Percentiles rank a stretch among this genome's conserved stretches.
Conservation (phyloP, 495 filamentous ascomycete genomes). For the Neurospora sp. region DNA sequence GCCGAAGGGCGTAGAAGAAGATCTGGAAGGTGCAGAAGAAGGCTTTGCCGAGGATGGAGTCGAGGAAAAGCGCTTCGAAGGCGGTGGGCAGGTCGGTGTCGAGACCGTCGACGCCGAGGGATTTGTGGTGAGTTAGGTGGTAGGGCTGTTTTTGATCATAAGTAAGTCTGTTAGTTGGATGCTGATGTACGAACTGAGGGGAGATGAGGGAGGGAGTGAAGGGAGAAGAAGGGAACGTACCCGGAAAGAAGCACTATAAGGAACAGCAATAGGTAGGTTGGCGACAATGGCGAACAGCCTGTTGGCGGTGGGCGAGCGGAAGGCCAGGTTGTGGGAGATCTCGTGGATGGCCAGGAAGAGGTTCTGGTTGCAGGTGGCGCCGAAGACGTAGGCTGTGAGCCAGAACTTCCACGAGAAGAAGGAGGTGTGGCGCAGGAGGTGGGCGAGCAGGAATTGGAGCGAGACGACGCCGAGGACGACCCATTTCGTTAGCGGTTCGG, state of each 20-base stretch:
- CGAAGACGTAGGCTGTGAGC: conserved; percentile 80
- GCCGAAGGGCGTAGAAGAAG: conserved; percentile 97
- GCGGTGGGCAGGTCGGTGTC: conserved; percentile 94
- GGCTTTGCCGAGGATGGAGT: conserved; percentile 93
- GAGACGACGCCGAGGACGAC: conserved; percentile 76
- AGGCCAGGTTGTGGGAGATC: conserved; percentile 96
- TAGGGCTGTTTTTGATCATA: conserved; percentile 53
- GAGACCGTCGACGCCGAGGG: conserved; percentile 89
- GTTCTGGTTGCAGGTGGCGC: conserved; percentile 96
- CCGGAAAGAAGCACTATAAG: conserved; percentile 93
- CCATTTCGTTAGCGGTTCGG: conserved; percentile 92
- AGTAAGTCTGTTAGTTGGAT: not conserved
- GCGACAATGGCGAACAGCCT: conserved; percentile 81
- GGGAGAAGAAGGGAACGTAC: conserved; percentile 31
- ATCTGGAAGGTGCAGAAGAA: conserved; percentile 99
- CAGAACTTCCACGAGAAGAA: conserved; percentile 79
- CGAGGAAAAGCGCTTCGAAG: conserved; percentile 84
- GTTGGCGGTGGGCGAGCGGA: conserved; percentile 75
- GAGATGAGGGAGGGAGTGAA: too few relatives aligned
- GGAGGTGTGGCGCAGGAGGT: conserved; percentile 65
- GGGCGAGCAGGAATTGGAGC: conserved; percentile 72
- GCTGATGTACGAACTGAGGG: too few relatives aligned
- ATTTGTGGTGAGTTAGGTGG: conserved; percentile 98
- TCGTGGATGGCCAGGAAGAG: conserved; percentile 98
- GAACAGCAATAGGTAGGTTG: conserved; percentile 90